Conservation (phyloP, 2,329 filamentous ascomycete species). For the Fusarium verticillioides region DNA sequence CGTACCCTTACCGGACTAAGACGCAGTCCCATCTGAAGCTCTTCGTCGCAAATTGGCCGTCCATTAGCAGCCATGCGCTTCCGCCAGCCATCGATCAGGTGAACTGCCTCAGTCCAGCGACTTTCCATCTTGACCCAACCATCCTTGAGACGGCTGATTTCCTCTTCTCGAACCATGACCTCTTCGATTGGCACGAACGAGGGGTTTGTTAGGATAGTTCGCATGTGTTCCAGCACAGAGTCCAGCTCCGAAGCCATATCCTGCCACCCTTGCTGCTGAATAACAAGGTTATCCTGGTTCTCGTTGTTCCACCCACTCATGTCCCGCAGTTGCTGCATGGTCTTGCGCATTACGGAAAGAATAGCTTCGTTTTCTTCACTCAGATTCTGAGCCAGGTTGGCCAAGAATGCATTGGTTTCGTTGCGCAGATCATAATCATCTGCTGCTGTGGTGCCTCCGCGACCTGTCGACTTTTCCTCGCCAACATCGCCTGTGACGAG, state of each 20-base stretch:
- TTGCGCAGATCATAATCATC: conserved; percentile 77
- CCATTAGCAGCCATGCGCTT: conserved; percentile 79
- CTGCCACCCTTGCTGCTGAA: conserved; percentile 59
- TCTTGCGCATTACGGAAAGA: conserved; percentile 75
- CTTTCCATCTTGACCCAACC: conserved; percentile 95
- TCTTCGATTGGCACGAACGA: conserved; percentile 97
- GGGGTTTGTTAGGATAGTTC: conserved; percentile 88
- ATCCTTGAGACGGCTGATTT: conserved; percentile 83
- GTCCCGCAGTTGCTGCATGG: conserved; percentile 76
- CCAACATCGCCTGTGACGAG: conserved; percentile 65
- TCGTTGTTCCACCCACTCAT: conserved; percentile 68
- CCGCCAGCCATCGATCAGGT: conserved; percentile 93
- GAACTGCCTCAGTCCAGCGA: conserved; percentile 88
- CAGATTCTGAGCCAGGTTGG: conserved; percentile 81
- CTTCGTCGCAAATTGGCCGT: conserved; percentile 74
- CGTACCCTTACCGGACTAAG: conserved; percentile 68
- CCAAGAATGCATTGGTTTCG: conserved; percentile 93
- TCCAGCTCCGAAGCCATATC: conserved; percentile 82
- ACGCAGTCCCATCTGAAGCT: conserved; percentile 74
- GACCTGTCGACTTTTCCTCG: conserved; percentile 57
- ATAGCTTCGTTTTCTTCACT: conserved; percentile 93
- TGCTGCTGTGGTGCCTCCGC: conserved; percentile 38
- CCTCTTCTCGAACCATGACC: conserved; percentile 90
- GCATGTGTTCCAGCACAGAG: conserved; percentile 80
- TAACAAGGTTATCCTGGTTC: conserved; percentile 46